A percentile compares a stretch with the other conserved stretches of the same genome.
Evolutionary conservation across 371 early-diverging fungal species (phyloP).

Genomic region (Circinella umbellata): DNA sequence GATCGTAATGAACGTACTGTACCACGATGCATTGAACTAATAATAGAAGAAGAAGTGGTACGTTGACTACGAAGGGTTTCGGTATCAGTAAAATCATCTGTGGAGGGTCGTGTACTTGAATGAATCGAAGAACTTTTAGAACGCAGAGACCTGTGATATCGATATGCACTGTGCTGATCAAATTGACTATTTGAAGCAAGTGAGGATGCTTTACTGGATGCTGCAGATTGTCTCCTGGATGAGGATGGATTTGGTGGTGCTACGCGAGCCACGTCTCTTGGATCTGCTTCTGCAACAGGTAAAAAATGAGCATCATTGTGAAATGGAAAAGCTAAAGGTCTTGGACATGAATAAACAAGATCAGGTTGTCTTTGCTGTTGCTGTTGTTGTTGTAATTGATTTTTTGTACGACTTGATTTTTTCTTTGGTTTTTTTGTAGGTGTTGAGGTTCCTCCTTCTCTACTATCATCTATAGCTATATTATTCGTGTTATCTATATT

Average conservation of each 20-base stretch:
- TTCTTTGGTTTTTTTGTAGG: conserved; percentile 19
- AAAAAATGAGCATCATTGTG: conserved; percentile 59
- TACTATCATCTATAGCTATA: no score
- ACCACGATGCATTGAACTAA: conserved; percentile 43
- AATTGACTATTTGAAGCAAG: conserved; percentile 19
- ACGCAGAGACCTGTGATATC: conserved; percentile 10
- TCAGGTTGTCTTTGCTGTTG: conserved; percentile 44
- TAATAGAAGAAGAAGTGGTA: conserved; percentile 25
- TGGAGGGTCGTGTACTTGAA: neutral
- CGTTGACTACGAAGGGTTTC: conserved; percentile 31
- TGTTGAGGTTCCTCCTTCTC: neutral
- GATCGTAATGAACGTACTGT: conserved; percentile 52
- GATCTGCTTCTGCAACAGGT: conserved; percentile 57
- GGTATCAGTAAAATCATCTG: conserved; percentile 21
- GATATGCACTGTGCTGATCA: conserved; percentile 28
- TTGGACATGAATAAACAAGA: conserved; percentile 53
- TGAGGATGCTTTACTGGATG: conserved; percentile 17
- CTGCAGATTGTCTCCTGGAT: conserved; percentile 14
- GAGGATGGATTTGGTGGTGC: conserved; percentile 24
- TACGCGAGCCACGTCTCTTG: conserved; percentile 50
- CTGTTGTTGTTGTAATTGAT: conserved; percentile 31
- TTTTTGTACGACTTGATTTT: conserved; percentile 28
- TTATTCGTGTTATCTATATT: neutral
- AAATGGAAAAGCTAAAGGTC: conserved; percentile 56
- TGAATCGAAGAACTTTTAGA: conserved; percentile 1